Conservation (phyloP, 176 grass and related monocot species). For the Echinochloa phyllopogon region DNA sequence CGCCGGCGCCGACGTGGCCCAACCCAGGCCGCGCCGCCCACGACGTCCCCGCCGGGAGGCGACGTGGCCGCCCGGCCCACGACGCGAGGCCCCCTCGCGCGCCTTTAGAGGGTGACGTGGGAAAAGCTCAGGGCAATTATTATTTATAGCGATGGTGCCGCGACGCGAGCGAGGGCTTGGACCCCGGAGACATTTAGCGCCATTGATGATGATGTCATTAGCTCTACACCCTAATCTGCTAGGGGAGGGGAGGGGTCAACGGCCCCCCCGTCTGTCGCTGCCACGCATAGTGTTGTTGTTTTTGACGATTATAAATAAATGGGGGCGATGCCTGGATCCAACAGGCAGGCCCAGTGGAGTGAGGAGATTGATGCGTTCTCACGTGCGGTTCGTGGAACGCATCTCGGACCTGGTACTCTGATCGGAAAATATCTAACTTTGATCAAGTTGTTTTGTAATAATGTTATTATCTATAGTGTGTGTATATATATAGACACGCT, state of each 20-base stretch:
- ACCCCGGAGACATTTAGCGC: conserved; percentile 30
- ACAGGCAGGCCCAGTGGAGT: background rate
- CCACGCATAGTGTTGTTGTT: background rate
- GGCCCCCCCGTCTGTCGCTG: background rate
- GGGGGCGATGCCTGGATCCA: conserved; percentile 14
- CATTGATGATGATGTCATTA: background rate
- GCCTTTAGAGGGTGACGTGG: conserved; percentile 18
- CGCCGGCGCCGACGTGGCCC: conserved; percentile 39
- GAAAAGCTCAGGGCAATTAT: background rate
- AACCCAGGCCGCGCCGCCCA: conserved; percentile 42
- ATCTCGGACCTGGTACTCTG: too few species aligned
- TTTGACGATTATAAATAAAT: conserved; percentile 38
- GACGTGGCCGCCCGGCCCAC: conserved; percentile 40
- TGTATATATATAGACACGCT: too few species aligned
- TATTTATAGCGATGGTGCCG: background rate
- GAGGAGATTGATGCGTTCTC: too few species aligned
- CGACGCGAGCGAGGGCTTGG: background rate
- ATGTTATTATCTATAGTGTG: too few species aligned
- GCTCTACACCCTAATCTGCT: background rate
- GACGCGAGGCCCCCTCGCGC: background rate
- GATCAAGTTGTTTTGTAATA: too few species aligned
- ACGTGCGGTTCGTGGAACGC: too few species aligned
- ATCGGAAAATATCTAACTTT: too few species aligned
- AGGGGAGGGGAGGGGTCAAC: conserved; percentile 9
- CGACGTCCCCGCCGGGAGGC: background rate